These are phyloP conservation scores for Exophiala sideris DNA, from an alignment of 2,329 filamentous ascomycete species.

Conservation along the genomic window DNA sequence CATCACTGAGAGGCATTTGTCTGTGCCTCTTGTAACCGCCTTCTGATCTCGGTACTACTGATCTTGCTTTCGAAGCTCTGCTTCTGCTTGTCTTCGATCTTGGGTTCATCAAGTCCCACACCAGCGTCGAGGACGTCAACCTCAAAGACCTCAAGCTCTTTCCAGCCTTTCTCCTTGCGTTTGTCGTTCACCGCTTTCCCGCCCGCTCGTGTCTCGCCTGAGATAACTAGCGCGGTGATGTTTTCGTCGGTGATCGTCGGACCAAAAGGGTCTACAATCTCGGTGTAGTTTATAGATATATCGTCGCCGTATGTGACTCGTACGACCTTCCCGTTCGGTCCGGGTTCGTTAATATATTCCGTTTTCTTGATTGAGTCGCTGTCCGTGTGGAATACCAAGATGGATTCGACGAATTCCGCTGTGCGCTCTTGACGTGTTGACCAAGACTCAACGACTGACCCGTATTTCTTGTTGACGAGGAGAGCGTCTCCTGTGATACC, in stretches of 20 bases:
- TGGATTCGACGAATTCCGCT: constrained; percentile 64
- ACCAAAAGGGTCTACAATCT: constrained; percentile 84
- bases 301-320: constrained; percentile 37
- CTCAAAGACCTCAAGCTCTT: constrained; percentile 73
- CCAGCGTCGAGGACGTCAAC: constrained; percentile 74
- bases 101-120: constrained; percentile 50
- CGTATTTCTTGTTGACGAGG: constrained; percentile 83
- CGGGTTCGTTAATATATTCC: constrained; percentile 36
- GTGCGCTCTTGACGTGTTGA: constrained; percentile 65
- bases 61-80: constrained; percentile 76
- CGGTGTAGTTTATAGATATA: constrained; percentile 71
- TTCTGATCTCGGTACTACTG: constrained; percentile 82
- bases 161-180: constrained; percentile 72
- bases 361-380: constrained; percentile 32
- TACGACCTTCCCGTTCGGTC: constrained; percentile 40
- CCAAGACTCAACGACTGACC: constrained; percentile 79
- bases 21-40: constrained; percentile 34
- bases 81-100: constrained; percentile 42
- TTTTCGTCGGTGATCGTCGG: constrained; percentile 80
- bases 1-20: background rate
- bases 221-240: constrained; percentile 79
- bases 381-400: constrained; percentile 57
- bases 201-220: constrained; percentile 79
- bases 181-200: constrained; percentile 84
- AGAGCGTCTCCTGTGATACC: constrained; percentile 87